These are phyloP conservation scores for Fusarium pseudocircinatum DNA, from an alignment of 2,329 filamentous ascomycete species.

Conservation along the genomic window DNA sequence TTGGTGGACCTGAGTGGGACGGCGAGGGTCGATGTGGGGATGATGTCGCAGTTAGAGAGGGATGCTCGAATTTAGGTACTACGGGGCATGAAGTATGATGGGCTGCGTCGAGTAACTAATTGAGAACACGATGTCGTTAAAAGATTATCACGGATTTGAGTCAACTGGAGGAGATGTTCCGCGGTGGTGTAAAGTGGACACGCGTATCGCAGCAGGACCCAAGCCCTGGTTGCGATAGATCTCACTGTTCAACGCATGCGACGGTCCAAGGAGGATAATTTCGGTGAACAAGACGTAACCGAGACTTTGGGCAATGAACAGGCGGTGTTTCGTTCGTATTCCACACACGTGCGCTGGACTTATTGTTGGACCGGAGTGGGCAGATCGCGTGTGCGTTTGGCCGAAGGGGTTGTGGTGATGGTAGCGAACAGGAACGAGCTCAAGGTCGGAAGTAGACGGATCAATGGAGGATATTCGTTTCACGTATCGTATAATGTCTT, in stretches of 20 bases:
- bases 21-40: not conserved
- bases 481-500: accelerated
- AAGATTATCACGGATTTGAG: accelerated
- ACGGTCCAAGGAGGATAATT: accelerated
- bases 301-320: accelerated
- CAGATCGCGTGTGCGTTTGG: not conserved
- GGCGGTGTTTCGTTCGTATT: accelerated
- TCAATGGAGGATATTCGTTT: accelerated
- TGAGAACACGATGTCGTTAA: accelerated
- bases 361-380: accelerated
- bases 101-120: too few species aligned
- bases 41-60: accelerated
- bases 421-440: accelerated
- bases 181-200: not conserved
- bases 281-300: accelerated
- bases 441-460: accelerated
- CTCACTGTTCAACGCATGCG: not conserved
- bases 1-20: not conserved
- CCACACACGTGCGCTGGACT: too few species aligned
- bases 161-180: accelerated
- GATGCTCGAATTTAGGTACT: accelerated
- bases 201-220: not conserved
- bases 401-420: accelerated
- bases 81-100: too few species aligned
- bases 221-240: not conserved